These are phyloP conservation scores for Colletotrichum sp. DNA, from an alignment of 2,329 filamentous ascomycete species.

Conservation along the genomic window DNA sequence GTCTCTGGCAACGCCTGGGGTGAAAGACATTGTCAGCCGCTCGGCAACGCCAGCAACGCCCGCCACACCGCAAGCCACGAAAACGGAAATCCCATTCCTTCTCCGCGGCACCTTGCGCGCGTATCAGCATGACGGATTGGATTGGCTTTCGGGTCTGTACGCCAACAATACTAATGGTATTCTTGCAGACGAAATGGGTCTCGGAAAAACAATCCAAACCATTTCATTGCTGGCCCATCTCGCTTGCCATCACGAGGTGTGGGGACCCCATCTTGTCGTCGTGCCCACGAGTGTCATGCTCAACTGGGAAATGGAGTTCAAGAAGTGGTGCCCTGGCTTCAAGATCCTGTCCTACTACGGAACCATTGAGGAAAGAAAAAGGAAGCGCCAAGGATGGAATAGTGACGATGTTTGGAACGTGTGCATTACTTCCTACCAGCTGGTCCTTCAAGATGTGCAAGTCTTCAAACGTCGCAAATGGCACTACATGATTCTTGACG, in stretches of 20 bases:
- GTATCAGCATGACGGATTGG: conserved; percentile 95
- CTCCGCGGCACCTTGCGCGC: conserved; percentile 89
- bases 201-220: conserved; percentile 98
- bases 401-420: conserved; percentile 96
- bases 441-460: conserved; percentile 91
- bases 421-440: conserved; percentile 95
- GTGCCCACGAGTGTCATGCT: conserved; percentile 98
- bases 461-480: conserved; percentile 91
- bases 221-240: conserved; percentile 93
- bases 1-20: conserved; percentile 15
- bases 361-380: conserved; percentile 86
- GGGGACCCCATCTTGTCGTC: conserved; percentile 95
- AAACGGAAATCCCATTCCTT: conserved; percentile 80
- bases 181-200: conserved; percentile 96
- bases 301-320: conserved; percentile 99
- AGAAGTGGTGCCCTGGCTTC: conserved; percentile 98
- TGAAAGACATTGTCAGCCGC: conserved; percentile 32
- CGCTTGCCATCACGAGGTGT: conserved; percentile 86
- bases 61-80: conserved; percentile 41
- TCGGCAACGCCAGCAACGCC: conserved; percentile 37
- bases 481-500: conserved; percentile 98
- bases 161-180: conserved; percentile 94
- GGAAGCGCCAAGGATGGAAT: conserved; percentile 92
- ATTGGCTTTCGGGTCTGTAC: conserved; percentile 95
- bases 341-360: conserved; percentile 98